These are phyloP conservation scores for Biscogniauxia marginata DNA, from an alignment of 2,329 filamentous ascomycete genomes.

Conservation along the genomic window DNA sequence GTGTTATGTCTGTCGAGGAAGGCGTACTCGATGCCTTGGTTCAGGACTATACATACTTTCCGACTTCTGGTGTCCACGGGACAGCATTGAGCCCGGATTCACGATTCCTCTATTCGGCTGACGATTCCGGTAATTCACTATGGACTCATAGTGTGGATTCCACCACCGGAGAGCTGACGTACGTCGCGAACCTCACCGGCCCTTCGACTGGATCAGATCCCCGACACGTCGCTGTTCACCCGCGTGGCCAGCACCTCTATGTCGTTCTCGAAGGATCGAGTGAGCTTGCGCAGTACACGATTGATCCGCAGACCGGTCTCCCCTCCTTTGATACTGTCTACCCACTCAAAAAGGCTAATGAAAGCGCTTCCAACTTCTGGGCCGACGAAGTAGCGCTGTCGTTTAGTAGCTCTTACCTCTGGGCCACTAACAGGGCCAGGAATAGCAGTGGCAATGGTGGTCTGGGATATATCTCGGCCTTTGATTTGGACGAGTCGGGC, in stretches of 20 bases:
- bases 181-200: conserved; percentile 12
- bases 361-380: conserved; percentile 24
- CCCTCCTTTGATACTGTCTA: conserved; percentile 7
- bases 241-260: conserved; percentile 25
- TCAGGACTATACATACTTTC: conserved; percentile 44
- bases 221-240: conserved; percentile 27
- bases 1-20: conserved; percentile 40
- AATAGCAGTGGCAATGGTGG: not conserved
- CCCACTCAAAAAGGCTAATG: conserved; percentile 12
- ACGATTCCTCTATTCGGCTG: conserved; percentile 47
- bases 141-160: conserved; percentile 28
- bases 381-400: conserved; percentile 33
- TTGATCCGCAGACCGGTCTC: conserved; percentile 8
- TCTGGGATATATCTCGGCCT: conserved; percentile 35
- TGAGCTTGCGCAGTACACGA: conserved; percentile 18
- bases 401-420: conserved; percentile 26
- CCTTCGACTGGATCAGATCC: conserved; percentile 20
- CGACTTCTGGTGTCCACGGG: conserved; percentile 45
- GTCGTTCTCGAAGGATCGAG: conserved; percentile 24
- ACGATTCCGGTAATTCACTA: conserved; percentile 44
- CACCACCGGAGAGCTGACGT: conserved; percentile 14
- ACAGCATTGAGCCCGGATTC: conserved; percentile 44
- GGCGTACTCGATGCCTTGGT: conserved; percentile 39
- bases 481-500: conserved; percentile 27
- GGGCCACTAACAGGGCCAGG: conserved; percentile 27